A percentile compares a stretch with the other conserved stretches of the same genome.
phyloP scores from a whole-genome alignment of 108 stramenopile species.

The Hondaea fermentalgiana region DNA sequence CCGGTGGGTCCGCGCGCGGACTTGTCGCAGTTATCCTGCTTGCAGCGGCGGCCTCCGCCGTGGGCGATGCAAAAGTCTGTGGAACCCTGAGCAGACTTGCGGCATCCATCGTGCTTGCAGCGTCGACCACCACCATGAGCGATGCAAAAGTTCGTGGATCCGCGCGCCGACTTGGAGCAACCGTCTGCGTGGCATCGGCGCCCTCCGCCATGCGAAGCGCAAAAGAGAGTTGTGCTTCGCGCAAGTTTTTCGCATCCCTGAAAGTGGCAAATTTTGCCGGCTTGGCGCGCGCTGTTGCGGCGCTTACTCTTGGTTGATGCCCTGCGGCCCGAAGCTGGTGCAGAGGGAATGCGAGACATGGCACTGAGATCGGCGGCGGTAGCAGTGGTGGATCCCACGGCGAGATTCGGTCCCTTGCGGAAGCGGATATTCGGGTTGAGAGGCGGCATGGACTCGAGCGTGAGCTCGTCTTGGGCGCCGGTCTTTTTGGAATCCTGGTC shows the following conservation, averaged over 20 bases:
- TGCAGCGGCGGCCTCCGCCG: background rate
- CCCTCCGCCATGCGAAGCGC: background rate
- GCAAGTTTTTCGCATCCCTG: background rate
- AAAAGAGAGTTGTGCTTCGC: background rate
- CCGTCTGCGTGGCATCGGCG: background rate
- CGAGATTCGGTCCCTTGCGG: too few relatives aligned
- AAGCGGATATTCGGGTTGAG: background rate
- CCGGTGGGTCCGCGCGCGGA: background rate
- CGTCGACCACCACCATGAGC: background rate
- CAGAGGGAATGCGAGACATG: background rate
- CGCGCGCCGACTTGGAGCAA: background rate
- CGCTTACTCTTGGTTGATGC: background rate
- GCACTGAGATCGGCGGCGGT: background rate
- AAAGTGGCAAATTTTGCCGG: background rate
- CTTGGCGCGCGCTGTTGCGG: background rate
- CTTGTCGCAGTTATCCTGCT: background rate
- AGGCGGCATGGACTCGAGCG: background rate
- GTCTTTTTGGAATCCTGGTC: too few relatives aligned
- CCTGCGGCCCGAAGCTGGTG: background rate
- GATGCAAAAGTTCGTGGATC: background rate
- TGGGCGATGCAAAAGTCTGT: background rate
- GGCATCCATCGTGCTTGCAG: background rate
- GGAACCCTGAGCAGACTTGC: background rate
- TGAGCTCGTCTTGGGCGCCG: background rate
- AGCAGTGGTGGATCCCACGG: too few relatives aligned